phyloP scores from a whole-genome alignment of 2,329 filamentous ascomycete species.

The Coleophoma eucalyptorum region DNA sequence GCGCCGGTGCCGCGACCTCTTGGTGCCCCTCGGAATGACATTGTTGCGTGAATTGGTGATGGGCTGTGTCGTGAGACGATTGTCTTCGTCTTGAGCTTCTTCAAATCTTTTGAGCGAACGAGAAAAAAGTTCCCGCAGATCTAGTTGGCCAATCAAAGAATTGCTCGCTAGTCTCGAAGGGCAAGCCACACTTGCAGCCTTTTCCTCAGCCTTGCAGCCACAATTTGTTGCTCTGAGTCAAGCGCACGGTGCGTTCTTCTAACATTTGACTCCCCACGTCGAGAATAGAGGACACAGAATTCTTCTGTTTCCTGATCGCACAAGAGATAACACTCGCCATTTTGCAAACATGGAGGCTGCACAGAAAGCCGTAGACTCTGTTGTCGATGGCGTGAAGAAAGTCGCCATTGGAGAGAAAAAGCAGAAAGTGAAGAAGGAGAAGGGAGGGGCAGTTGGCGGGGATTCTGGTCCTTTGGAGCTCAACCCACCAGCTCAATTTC shows the following conservation, averaged over 20 bases:
- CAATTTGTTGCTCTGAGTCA: not conserved
- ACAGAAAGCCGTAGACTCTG: conserved; percentile 42
- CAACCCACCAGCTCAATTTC: conserved; percentile 64
- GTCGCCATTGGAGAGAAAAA: conserved; percentile 44
- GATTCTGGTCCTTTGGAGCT: conserved; percentile 42
- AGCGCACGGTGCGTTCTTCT: no score
- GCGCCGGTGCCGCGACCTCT: conserved; percentile 44
- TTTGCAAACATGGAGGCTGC: conserved; percentile 41
- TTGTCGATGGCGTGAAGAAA: conserved; percentile 57
- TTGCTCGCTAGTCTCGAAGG: not conserved
- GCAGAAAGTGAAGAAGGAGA: conserved; percentile 43
- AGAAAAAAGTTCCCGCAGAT: no score
- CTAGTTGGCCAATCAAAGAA: no score
- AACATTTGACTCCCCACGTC: no score
- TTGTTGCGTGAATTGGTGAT: conserved; percentile 33
- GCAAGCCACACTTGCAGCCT: not conserved
- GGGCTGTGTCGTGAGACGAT: no score
- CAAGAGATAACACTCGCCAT: no score
- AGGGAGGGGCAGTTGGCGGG: conserved; percentile 35
- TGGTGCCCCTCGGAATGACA: conserved; percentile 53
- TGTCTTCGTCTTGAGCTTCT: conserved; percentile 19
- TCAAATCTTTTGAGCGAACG: not conserved
- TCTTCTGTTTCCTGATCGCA: no score
- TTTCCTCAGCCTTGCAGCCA: conserved; percentile 1
- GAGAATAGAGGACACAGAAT: no score